Conservation (phyloP, 2,329 filamentous ascomycete species). For the Exophiala sp. region DNA sequence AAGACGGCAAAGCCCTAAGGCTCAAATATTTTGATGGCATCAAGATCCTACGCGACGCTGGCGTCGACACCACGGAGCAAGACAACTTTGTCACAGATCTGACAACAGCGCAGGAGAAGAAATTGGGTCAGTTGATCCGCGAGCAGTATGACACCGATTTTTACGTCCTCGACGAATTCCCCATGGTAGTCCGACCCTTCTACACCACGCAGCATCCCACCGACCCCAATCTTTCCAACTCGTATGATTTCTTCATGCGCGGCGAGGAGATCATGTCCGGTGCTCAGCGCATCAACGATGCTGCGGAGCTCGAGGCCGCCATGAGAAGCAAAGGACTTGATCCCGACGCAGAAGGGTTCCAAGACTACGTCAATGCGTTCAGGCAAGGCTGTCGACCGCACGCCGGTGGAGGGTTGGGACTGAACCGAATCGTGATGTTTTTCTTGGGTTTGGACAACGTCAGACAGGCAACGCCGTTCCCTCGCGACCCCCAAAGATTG, state of each 20-base stretch:
- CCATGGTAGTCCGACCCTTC: constrained; percentile 78
- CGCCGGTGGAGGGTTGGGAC: constrained; percentile 58
- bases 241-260: constrained; percentile 66
- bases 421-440: constrained; percentile 63
- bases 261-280: constrained; percentile 64
- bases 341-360: constrained; percentile 53
- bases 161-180: constrained; percentile 96
- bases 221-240: constrained; percentile 60
- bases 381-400: constrained; percentile 59
- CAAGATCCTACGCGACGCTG: constrained; percentile 44
- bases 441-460: constrained; percentile 61
- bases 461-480: constrained; percentile 56
- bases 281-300: constrained; percentile 60
- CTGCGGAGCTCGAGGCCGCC: constrained; percentile 51
- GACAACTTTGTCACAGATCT: constrained; percentile 45
- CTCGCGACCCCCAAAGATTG: constrained; percentile 55
- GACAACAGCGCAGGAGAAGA: constrained; percentile 49
- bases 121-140: constrained; percentile 77
- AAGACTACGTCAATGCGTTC: constrained; percentile 60
- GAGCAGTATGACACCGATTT: constrained; percentile 92
- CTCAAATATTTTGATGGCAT: constrained; percentile 48
- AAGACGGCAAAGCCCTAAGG: constrained; percentile 45
- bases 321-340: constrained; percentile 57
- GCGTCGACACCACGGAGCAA: constrained; percentile 46
- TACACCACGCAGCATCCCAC: constrained; percentile 77